Base-by-base conservation (phyloP, 371 early-diverging fungal species). In the Mucor indicus region DNA sequence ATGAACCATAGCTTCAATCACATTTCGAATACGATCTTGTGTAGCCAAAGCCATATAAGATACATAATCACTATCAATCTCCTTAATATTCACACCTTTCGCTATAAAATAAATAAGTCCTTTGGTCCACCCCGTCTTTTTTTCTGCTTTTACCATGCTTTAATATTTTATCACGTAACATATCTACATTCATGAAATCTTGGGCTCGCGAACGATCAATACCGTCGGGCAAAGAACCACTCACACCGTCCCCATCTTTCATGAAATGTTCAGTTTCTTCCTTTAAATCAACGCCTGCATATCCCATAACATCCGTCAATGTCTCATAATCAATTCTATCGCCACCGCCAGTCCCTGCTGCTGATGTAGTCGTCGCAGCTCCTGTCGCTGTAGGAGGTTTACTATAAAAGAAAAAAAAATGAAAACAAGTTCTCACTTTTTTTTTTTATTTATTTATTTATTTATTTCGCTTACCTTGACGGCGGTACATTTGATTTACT, bases 301-400 rank as follows among this genome's bases (percentile, higher is more conserved):
- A 91, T 3, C 85, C 86, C 73, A 90, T 90, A 4, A 90, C 92
- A 64, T 92, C 92, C 37, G 87, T 86, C 21, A 93, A 52, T 25
- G 77, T 71, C 32, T 83, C 83, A 48, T 70, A 78, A 47, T 84
- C 82, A 55, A 76, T 74, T 39, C 79, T 69, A 22, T 54, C 67
- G 12, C 51, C 51, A n/a, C 51, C 57, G 11, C 50, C 44, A 2
- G 49, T 29, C 11, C 45, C 38, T 16, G 44, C 25, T 11, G 42
- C 22, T 32, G 60, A 45, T 53, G 46, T 55, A 6, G 30, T 38
- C 19, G 40, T 55, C n/a, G 35, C n/a, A 11, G 35, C 15, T 13
- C 4, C 35, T 33, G 35, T 33, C n/a, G 15, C 21, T 33, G 35
- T 53, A 22, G 22, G 25, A 12, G 38, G 29, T 50, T 59, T 53